phyloP scores from a whole-genome alignment of 2,329 filamentous ascomycete species.

The Colletotrichum musicola region DNA sequence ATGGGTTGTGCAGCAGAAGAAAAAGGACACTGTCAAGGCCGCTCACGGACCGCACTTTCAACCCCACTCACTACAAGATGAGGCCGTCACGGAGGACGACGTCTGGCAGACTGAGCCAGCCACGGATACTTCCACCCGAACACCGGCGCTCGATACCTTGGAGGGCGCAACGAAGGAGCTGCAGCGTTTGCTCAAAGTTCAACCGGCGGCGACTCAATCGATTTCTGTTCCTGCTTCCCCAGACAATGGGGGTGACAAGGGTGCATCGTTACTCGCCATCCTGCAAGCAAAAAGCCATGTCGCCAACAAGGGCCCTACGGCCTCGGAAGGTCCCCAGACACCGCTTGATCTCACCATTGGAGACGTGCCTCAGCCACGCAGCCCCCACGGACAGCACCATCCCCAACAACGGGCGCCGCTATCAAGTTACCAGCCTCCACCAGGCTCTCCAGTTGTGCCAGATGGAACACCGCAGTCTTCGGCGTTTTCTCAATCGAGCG shows the following conservation, averaged over 20 bases:
- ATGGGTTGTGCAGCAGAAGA: slow-evolving; percentile 90
- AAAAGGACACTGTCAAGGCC: slow-evolving; percentile 69
- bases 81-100: slow-evolving; percentile 74
- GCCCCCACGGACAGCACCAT: slow-evolving; percentile 66
- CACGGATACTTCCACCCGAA: slow-evolving; percentile 46
- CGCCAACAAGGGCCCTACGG: slow-evolving; percentile 37
- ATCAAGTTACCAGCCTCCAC: slow-evolving; percentile 45
- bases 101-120: slow-evolving; percentile 56
- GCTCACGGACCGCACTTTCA: slow-evolving; percentile 56
- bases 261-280: slow-evolving; percentile 66
- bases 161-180: slow-evolving; percentile 66
- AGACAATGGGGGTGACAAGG: slow-evolving; percentile 55
- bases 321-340: slow-evolving; percentile 57
- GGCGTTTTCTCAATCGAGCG: slow-evolving; percentile 21
- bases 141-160: slow-evolving; percentile 59
- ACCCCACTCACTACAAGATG: slow-evolving; percentile 63
- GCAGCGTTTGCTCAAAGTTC: slow-evolving; percentile 67
- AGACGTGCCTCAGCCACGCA: slow-evolving; percentile 65
- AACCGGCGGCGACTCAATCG: slow-evolving; percentile 64
- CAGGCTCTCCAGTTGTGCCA: slow-evolving; percentile 45
- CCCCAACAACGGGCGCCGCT: slow-evolving; percentile 28
- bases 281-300: slow-evolving; percentile 54
- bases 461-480: slow-evolving; percentile 31
- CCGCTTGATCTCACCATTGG: slow-evolving; percentile 66
- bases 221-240: slow-evolving; percentile 51